Base-by-base conservation (phyloP, 768 basidiomycete genomes). In the Pulveroboletus sp. region DNA sequence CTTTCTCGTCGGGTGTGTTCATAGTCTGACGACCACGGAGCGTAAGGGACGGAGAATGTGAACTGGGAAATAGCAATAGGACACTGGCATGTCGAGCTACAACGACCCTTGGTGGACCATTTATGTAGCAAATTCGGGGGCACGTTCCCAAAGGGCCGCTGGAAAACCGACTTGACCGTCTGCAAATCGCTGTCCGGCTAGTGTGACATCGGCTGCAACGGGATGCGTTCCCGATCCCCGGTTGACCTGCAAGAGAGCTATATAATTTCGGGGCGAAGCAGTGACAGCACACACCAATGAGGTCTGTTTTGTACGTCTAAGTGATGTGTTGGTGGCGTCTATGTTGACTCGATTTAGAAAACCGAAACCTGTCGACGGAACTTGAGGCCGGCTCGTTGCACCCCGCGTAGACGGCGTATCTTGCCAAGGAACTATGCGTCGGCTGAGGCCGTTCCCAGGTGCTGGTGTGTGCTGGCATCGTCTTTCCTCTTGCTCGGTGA, bases 151-250 rank as follows among this genome's bases (percentile, higher is more conserved):
- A 32, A 28, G 24, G 36, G 15, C 11, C 17, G 8, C 24, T 8
- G 30, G 30, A 10, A 8, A 31, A 11, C 9, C 11, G 7, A 8
- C 21, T 9, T 5, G 24, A 8, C 32, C 35, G 8, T 27, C 27
- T 27, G 11, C 4, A 6, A 17, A 18, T 21, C 35, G n/a, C 24
- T 31, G 46, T 11, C 50, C 54, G 49, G 58, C 33, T 56, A 43
- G 36, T 18, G 37, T 43, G 47, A 39, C 42, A 24, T 40, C 47
- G 27, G 14, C n/a, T 31, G 30, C 28, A 28, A n/a, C 15, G 21
- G 17, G 40, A 18, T 6, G 15, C 0, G 33, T n/a, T 17, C 27
- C 12, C 33, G 38, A 11, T 17, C 31, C 5, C 32, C 32, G 21
- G 5, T 24, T 43, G 21, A 17, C 36, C 14, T 33, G 44, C 43